Base-by-base conservation (phyloP, 2,329 filamentous ascomycete genomes). In the Ampelomyces quisqualis region DNA sequence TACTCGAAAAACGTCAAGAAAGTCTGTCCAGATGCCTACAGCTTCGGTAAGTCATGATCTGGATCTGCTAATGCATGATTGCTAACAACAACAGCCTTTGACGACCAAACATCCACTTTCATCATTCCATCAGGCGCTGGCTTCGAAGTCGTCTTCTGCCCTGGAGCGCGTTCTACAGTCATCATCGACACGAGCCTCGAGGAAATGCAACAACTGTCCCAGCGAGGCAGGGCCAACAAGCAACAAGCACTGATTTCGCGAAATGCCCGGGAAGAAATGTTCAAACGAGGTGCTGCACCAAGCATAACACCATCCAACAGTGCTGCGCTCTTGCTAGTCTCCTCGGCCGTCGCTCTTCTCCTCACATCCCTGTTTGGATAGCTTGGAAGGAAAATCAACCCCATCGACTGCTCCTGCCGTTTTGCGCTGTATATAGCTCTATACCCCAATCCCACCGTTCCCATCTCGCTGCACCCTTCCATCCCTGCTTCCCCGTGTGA, bases 1-100 rank as follows among this genome's bases (percentile, higher is more conserved):
- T 93, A 90, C 70, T 82, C 83, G 51, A 78, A 73, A 43, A 74
- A 75, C 8, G 85, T 86, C 38, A 93, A 94, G 72, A 71, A 70
- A 3, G 77, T 91, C 9, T 94, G 88, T 62, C 88, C 88, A 1
- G 88, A 94, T 68, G 88, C 88, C 2, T 94, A 93, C 70, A 88
- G 84, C 58, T 94, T 80, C 64, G 75, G 83, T 85, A 35, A 81
- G 80, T 65, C 10, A 5, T 17, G 4, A 9, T 14, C 6, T n/a
- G 3, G 2, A 7, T n/a, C 20, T 7, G 18, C 7, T 2, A 13
- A 2, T 21, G 2, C 8, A 17, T 21, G 13, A 3, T 23, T 17
- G 26, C 40, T 47, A 15, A 49, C 15, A 14, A 7, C 28, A 40
- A 23, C 30, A 73, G 74, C 78, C n/a, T 79, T 77, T 49, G 77